These are phyloP conservation scores for Notholithocarpus densiflorus DNA, from an alignment of 306 rosid species.

Conservation along the genomic window DNA sequence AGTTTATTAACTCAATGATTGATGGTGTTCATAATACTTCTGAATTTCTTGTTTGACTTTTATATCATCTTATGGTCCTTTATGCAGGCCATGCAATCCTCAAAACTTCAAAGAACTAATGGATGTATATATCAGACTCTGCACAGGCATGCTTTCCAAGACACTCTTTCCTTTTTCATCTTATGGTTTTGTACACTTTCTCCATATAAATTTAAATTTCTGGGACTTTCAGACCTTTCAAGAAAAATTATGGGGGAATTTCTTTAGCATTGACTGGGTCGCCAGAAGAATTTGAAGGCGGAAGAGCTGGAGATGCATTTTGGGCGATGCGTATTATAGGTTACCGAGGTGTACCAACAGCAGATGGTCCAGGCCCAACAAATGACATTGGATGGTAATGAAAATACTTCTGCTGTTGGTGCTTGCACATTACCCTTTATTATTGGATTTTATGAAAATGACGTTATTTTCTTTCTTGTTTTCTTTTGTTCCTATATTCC, in stretches of 20 bases:
- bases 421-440: not conserved
- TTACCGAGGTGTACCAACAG: slow-evolving; percentile 54
- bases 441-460: slow-evolving; percentile 16
- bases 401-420: slow-evolving; percentile 4
- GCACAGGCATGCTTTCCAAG: slow-evolving; percentile 65
- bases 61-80: slow-evolving; percentile 19
- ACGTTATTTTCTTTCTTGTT: slow-evolving; percentile 21
- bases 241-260: slow-evolving; percentile 80
- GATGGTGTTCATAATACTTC: not conserved
- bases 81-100: slow-evolving; percentile 75
- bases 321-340: slow-evolving; percentile 87
- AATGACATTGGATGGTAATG: slow-evolving; percentile 86
- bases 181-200: slow-evolving; percentile 2
- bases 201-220: slow-evolving; percentile 5
- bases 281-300: slow-evolving; percentile 85
- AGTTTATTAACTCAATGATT: not conserved
- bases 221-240: slow-evolving; percentile 59
- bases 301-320: slow-evolving; percentile 88
- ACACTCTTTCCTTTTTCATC: not conserved
- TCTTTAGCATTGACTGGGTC: slow-evolving; percentile 86
- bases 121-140: slow-evolving; percentile 74
- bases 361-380: slow-evolving; percentile 28
- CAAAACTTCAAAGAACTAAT: slow-evolving; percentile 46
- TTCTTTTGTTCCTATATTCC: slow-evolving; percentile 20
- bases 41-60: not conserved